Percentiles rank a stretch among this genome's conserved stretches.
These are phyloP conservation scores for Beta lomatogona DNA, from an alignment of 179 eudicot species.

Conservation along the genomic window DNA sequence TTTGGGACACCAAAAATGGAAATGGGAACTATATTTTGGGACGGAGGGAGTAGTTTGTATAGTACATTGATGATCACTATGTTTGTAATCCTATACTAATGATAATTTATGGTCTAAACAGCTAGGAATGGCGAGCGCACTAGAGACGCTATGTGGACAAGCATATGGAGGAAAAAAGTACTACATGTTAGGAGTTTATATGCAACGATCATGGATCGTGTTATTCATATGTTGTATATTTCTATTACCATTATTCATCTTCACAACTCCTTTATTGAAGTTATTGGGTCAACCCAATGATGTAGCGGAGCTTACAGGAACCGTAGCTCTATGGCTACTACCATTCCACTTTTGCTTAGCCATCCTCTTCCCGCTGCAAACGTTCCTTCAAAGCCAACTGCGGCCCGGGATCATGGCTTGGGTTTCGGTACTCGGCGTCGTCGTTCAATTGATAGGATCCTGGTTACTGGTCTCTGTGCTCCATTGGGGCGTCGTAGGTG, in stretches of 20 bases:
- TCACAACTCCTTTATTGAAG: slow-evolving; percentile 24
- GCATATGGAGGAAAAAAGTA: slow-evolving; percentile 34
- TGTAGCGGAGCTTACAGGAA: slow-evolving; percentile 31
- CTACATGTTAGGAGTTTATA: slow-evolving; percentile 30
- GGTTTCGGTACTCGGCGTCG: slow-evolving; percentile 17
- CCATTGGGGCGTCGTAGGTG: slow-evolving; percentile 24
- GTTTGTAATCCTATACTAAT: no score
- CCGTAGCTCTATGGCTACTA: slow-evolving; percentile 23
- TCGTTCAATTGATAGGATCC: slow-evolving; percentile 21
- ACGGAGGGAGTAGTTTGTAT: no score
- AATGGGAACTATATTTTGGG: no score
- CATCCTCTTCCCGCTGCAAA: slow-evolving; percentile 33
- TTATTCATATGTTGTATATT: slow-evolving; percentile 21
- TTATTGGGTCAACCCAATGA: slow-evolving; percentile 27
- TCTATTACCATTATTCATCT: slow-evolving; percentile 24
- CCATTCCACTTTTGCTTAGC: slow-evolving; percentile 39
- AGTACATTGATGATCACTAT: no score
- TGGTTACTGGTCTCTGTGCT: slow-evolving; percentile 29
- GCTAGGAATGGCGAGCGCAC: slow-evolving; percentile 38
- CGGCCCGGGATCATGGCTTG: slow-evolving; percentile 27
- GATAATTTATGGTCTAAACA: neutral
- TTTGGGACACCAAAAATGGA: no score
- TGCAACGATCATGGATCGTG: slow-evolving; percentile 36
- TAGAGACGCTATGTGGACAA: slow-evolving; percentile 37
- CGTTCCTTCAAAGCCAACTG: slow-evolving; percentile 35